A percentile compares a stretch with the other conserved stretches of the same genome.
Evolutionary conservation across 352 stramenopile species (phyloP).

Genomic region (Aphanomyces euteiches): DNA sequence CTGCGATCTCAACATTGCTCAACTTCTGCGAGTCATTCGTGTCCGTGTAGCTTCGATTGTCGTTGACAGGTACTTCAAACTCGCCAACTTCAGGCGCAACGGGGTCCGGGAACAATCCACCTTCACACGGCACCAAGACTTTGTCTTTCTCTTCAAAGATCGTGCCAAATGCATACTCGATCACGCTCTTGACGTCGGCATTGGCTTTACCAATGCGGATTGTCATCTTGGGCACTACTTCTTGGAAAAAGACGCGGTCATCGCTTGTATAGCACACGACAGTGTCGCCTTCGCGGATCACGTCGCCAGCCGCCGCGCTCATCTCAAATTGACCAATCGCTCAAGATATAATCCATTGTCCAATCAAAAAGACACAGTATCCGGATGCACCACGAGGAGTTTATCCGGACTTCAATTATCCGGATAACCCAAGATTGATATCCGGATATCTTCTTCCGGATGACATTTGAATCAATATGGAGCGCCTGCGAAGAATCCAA

Average conservation of each 20-base stretch:
- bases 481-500: constrained; percentile 12
- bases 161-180: constrained; percentile 66
- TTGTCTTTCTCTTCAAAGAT: constrained; percentile 87
- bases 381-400: not conserved
- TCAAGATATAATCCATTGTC: not conserved
- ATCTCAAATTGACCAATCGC: constrained; percentile 5
- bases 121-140: constrained; percentile 59
- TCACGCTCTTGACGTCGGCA: constrained; percentile 58
- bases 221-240: constrained; percentile 40
- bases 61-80: constrained; percentile 61
- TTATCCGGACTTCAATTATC: not conserved
- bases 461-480: constrained; percentile 6
- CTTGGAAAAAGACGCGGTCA: constrained; percentile 80
- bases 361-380: not conserved
- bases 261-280: constrained; percentile 85
- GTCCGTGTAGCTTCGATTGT: constrained; percentile 82
- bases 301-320: constrained; percentile 39
- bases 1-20: constrained; percentile 59
- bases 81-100: constrained; percentile 79
- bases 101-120: constrained; percentile 74
- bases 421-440: not conserved
- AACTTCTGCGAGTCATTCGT: constrained; percentile 84
- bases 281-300: constrained; percentile 83
- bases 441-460: not conserved
- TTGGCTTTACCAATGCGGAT: constrained; percentile 83